Conservation (phyloP, 164 flowering plant genomes). For the Aristolochia californica region DNA sequence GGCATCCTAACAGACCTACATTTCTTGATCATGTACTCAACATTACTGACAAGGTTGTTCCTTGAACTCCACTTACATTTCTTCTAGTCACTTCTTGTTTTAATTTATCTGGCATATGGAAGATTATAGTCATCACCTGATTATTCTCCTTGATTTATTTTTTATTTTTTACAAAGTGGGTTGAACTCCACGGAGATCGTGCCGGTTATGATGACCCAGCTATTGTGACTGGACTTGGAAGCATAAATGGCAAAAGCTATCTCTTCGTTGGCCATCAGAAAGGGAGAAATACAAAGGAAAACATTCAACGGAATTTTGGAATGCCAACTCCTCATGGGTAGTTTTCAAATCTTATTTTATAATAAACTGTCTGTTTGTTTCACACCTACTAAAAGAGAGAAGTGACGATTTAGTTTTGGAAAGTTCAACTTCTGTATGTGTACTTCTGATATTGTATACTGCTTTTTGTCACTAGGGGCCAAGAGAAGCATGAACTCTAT, state of each 20-base stretch:
- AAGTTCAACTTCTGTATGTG: too few relatives aligned
- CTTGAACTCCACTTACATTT: neutral
- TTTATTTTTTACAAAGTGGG: slow-evolving; percentile 17
- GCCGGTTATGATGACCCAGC: slow-evolving; percentile 27
- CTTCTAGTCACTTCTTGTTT: neutral
- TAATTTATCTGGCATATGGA: neutral
- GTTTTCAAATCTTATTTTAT: neutral
- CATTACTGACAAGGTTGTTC: slow-evolving; percentile 24
- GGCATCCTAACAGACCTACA: slow-evolving; percentile 32
- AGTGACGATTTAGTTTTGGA: too few relatives aligned
- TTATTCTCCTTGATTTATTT: neutral
- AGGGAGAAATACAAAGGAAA: slow-evolving; percentile 23
- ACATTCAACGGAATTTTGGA: slow-evolving; percentile 22
- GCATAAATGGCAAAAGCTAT: slow-evolving; percentile 21
- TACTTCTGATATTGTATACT: too few relatives aligned
- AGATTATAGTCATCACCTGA: neutral
- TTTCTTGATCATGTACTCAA: slow-evolving; percentile 25
- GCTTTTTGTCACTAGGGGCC: too few relatives aligned
- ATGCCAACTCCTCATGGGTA: slow-evolving; percentile 31
- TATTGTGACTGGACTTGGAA: slow-evolving; percentile 20
- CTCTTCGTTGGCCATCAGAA: slow-evolving; percentile 25
- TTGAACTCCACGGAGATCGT: slow-evolving; percentile 34
- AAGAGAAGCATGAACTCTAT: too few relatives aligned
- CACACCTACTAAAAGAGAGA: too few relatives aligned
- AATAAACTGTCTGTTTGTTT: too few relatives aligned